Conservation (phyloP, 1,284 basidiomycete genomes). For the Tilletia setariae region DNA sequence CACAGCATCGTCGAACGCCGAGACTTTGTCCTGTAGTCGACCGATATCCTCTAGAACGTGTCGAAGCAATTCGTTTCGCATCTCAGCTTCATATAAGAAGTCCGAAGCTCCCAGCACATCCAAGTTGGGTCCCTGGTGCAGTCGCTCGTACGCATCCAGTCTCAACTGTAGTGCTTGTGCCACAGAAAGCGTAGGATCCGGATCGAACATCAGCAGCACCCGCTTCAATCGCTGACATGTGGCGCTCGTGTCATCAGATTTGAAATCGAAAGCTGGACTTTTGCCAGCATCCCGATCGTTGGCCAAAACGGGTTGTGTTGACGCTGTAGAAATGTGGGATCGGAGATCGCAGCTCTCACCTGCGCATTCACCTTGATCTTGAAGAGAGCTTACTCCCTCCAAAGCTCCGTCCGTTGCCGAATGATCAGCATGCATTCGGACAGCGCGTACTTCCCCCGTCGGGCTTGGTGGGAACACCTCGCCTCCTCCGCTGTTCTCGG, state of each 20-base stretch:
- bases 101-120: not conserved
- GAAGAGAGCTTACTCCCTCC: no score
- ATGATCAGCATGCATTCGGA: not conserved
- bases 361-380: no score
- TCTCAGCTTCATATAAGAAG: not conserved
- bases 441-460: not conserved
- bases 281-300: not conserved
- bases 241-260: no score
- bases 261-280: no score
- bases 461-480: not conserved
- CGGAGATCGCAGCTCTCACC: no score
- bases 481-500: not conserved
- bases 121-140: not conserved
- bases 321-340: no score
- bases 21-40: not conserved
- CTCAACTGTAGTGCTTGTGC: not conserved
- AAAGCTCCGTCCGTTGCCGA: no score
- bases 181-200: not conserved
- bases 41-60: not conserved
- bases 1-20: not conserved
- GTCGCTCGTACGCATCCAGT: not conserved
- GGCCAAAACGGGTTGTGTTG: no score
- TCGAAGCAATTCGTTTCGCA: not conserved
- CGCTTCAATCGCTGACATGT: not conserved
- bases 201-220: not conserved